Percentiles rank a stretch among this genome's conserved stretches.
phyloP scores from a whole-genome alignment of 1,284 basidiomycete species.

The Marasmius sp. region DNA sequence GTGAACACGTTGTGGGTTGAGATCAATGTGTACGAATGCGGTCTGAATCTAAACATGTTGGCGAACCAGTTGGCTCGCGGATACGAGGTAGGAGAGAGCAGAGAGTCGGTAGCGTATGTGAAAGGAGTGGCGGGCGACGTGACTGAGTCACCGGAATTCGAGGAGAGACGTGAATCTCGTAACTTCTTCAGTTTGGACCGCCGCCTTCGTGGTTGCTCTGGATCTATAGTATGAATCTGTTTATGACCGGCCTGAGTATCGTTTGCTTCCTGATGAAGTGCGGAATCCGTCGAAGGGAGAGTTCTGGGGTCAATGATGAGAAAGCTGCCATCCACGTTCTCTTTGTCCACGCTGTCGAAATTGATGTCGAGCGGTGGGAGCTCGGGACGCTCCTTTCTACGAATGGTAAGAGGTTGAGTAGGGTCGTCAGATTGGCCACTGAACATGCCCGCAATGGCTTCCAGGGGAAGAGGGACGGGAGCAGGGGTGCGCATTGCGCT shows the following conservation, averaged over 20 bases:
- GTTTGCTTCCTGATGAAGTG: no score
- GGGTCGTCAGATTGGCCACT: conserved; percentile 8
- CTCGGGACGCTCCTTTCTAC: conserved; percentile 19
- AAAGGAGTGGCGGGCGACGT: conserved; percentile 34
- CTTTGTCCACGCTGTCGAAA: conserved; percentile 26
- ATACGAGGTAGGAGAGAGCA: conserved; percentile 45
- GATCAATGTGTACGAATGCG: conserved; percentile 60
- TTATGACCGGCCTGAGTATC: conserved; percentile 14
- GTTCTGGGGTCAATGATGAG: conserved; percentile 12
- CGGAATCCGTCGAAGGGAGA: conserved; percentile 13
- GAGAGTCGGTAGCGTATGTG: conserved; percentile 35
- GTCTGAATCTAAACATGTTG: conserved; percentile 86
- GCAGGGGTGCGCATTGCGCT: conserved; percentile 1
- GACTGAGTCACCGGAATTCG: conserved; percentile 11
- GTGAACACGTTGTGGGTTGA: conserved; percentile 69
- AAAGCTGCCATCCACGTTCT: conserved; percentile 28
- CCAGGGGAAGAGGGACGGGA: background rate
- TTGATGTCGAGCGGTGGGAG: conserved; percentile 20
- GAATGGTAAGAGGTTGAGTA: conserved; percentile 16
- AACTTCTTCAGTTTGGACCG: conserved; percentile 45
- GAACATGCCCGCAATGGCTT: background rate
- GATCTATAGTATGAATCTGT: conserved; percentile 56
- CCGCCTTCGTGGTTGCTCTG: conserved; percentile 35
- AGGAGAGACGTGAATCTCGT: conserved; percentile 23
- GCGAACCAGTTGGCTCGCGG: conserved; percentile 86